Evolutionary conservation across 1,139 yeast genomes (phyloP), one percentile per base, ranked within the genome.

Genomic region (Kurtzmaniella quercitrusa): DNA sequence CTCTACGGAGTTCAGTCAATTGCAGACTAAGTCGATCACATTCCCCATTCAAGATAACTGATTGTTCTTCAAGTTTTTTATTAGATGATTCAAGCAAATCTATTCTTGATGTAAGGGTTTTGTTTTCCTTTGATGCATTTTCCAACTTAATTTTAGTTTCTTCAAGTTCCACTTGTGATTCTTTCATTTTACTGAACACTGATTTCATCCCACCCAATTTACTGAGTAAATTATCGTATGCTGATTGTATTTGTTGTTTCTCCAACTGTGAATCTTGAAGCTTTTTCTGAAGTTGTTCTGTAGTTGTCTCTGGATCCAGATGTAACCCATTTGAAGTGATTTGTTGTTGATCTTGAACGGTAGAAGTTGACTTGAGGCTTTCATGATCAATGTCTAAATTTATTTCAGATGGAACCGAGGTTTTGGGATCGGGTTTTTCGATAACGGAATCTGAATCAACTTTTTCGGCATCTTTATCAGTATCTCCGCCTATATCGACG

Each of bases 151-250:
- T 12, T 5, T 38, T 19, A 5, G 29, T 25, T 19, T 37, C 60
- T 41, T 82, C 85, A 36, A 90, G 68, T 51, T 89, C 95, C 9
- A 73, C 72, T 51, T 93, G 85, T 0, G 94, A 73, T 48, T 80
- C 82, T 56, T 85, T 85, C 89, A 85, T 83, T 52, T 85, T 84
- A 45, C 75, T 76, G 59, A 86, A 85, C 2, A 85, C 75, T 0
- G 85, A 68, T 56, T 87, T 89, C 87, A 93, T 89, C 2, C 87
- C 81, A 1, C 95, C 79, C 27, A 93, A 70, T 58, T 87, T 79
- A 50, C 82, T 84, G 46, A 90, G 66, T 17, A 93, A 67, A n/a
- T 76, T 73, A 51, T 89, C 88, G 59, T 91, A 89, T 48, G 85
- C 86, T 9, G 77, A 73, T 52, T 86, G 85, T 25, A 80, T 74